These are phyloP conservation scores for Venturia effusa DNA, from an alignment of 2,329 filamentous ascomycete genomes.

Conservation along the genomic window DNA sequence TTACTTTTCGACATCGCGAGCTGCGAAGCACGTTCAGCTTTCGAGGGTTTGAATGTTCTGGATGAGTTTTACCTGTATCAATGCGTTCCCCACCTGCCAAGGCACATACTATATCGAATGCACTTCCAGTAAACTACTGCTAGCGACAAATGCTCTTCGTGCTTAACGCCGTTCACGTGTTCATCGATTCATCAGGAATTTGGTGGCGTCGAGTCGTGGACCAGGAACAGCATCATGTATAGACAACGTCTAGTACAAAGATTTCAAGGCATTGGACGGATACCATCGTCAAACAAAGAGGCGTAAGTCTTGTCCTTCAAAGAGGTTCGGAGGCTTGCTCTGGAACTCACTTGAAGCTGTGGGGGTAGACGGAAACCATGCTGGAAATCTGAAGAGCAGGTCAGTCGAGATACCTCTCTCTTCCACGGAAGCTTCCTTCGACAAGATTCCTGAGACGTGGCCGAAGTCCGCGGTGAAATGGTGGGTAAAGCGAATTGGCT, in stretches of 20 bases:
- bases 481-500: too few relatives aligned
- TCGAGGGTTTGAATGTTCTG: conserved; percentile 1
- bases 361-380: too few relatives aligned
- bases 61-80: neutral
- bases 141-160: neutral
- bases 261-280: neutral
- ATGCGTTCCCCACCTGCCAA: neutral
- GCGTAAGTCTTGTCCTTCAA: neutral
- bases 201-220: neutral
- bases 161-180: neutral
- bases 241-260: neutral
- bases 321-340: neutral
- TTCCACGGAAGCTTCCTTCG: too few relatives aligned
- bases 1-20: neutral
- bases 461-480: too few relatives aligned
- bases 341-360: neutral
- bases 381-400: too few relatives aligned
- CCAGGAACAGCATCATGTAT: neutral
- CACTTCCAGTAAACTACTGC: neutral
- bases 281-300: neutral
- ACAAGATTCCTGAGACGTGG: too few relatives aligned
- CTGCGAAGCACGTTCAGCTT: neutral
- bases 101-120: neutral
- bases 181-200: neutral
- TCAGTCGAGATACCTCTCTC: too few relatives aligned